Evolutionary conservation across 495 filamentous ascomycete genomes (phyloP).

Genomic region (Penicillium manginii): DNA sequence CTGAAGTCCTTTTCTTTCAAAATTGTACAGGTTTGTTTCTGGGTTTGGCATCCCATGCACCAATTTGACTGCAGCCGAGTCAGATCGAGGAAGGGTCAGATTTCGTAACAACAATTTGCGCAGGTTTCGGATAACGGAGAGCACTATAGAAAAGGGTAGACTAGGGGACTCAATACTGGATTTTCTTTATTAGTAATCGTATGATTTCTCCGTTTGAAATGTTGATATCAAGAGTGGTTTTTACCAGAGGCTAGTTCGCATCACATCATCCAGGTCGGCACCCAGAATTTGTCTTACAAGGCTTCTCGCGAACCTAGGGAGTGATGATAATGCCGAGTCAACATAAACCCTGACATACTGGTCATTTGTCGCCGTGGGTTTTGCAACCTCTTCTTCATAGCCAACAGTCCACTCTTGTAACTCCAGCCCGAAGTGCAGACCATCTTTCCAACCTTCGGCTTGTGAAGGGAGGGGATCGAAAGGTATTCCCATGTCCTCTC

Average conservation of each 20-base stretch:
- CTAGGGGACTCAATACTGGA: slow-evolving; percentile 31
- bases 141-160: slow-evolving; percentile 30
- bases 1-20: slow-evolving; percentile 30
- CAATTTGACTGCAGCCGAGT: slow-evolving; percentile 29
- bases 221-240: slow-evolving; percentile 2
- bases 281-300: slow-evolving; percentile 31
- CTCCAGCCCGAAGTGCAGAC: slow-evolving; percentile 56
- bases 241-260: slow-evolving; percentile 30
- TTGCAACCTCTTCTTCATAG: slow-evolving; percentile 47
- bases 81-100: slow-evolving; percentile 50
- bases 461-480: slow-evolving; percentile 27
- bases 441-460: slow-evolving; percentile 51
- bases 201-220: too few relatives aligned
- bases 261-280: slow-evolving; percentile 29
- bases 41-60: slow-evolving; percentile 21
- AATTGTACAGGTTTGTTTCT: slow-evolving; percentile 20
- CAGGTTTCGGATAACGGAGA: slow-evolving; percentile 28
- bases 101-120: slow-evolving; percentile 53
- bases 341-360: slow-evolving; percentile 36
- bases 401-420: slow-evolving; percentile 49
- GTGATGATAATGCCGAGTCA: slow-evolving; percentile 29
- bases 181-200: too few relatives aligned
- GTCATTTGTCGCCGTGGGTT: slow-evolving; percentile 29
- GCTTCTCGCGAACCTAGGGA: slow-evolving; percentile 20
- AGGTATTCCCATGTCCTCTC: slow-evolving; percentile 47